These are phyloP conservation scores for Parathielavia hyrcaniae DNA, from an alignment of 495 filamentous ascomycete species.

Conservation along the genomic window DNA sequence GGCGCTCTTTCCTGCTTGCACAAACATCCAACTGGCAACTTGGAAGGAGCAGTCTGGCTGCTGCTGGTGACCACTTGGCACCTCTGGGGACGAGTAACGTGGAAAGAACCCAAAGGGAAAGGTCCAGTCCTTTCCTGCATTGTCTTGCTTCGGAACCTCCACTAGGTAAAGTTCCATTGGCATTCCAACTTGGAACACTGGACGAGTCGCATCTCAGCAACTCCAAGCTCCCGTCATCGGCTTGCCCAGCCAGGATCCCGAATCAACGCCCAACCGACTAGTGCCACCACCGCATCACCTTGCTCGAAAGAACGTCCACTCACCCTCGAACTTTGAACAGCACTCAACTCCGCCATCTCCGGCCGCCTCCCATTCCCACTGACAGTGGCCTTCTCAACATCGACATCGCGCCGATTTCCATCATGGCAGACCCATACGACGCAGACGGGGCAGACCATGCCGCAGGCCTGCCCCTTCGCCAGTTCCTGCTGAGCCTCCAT, in stretches of 20 bases:
- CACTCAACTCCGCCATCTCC: not conserved
- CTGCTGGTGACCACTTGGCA: slow-evolving; percentile 1
- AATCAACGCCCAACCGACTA: too few relatives aligned
- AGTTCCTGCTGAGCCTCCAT: slow-evolving; percentile 37
- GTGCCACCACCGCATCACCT: not conserved
- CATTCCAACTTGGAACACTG: not conserved
- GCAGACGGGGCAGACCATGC: slow-evolving; percentile 7
- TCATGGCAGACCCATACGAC: slow-evolving; percentile 24
- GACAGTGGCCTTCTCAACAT: not conserved
- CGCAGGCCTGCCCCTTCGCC: slow-evolving; percentile 8
- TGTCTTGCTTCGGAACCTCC: slow-evolving; percentile 13
- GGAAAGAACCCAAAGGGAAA: not conserved
- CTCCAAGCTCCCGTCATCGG: not conserved
- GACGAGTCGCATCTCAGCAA: not conserved
- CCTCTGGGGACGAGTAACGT: not conserved
- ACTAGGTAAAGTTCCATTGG: not conserved
- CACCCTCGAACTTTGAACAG: not conserved
- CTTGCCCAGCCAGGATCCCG: not conserved
- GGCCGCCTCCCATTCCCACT: not conserved
- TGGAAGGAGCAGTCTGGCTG: not conserved
- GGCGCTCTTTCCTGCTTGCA: not conserved
- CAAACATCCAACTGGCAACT: not conserved
- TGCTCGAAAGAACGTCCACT: not conserved
- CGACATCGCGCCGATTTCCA: not conserved
- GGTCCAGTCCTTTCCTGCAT: not conserved